These are phyloP conservation scores for Hysterangium stoloniferum DNA, from an alignment of 768 basidiomycete genomes.

Conservation along the genomic window DNA sequence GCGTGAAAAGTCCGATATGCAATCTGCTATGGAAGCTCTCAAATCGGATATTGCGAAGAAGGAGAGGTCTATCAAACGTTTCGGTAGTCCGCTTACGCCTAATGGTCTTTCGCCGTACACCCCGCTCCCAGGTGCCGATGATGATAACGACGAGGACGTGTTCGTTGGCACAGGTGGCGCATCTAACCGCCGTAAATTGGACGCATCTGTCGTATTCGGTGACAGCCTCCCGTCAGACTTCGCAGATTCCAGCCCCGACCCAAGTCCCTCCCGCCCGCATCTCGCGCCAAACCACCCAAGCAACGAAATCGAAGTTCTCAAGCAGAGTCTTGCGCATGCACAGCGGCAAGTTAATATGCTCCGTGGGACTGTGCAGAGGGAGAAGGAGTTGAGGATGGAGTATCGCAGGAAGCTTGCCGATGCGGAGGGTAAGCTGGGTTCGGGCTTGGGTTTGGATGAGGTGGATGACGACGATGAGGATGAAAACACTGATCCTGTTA, in stretches of 20 bases:
- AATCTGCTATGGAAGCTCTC: conserved; percentile 67
- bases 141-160: conserved; percentile 51
- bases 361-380: conserved; percentile 68
- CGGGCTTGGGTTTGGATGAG: conserved; percentile 36
- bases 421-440: conserved; percentile 28
- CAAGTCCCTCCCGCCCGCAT: conserved; percentile 53
- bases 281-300: conserved; percentile 65
- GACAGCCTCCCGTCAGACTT: conserved; percentile 42
- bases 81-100: conserved; percentile 70
- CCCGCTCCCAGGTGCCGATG: conserved; percentile 38
- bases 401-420: conserved; percentile 47
- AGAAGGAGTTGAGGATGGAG: conserved; percentile 76
- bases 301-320: conserved; percentile 75
- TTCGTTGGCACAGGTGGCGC: conserved; percentile 55
- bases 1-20: conserved; percentile 89
- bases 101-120: conserved; percentile 24
- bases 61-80: conserved; percentile 52
- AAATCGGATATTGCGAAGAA: conserved; percentile 66
- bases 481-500: conserved; percentile 22
- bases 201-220: conserved; percentile 42
- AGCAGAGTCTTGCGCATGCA: conserved; percentile 77
- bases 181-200: conserved; percentile 45
- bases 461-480: conserved; percentile 43
- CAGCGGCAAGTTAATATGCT: conserved; percentile 81
- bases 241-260: conserved; percentile 50